A percentile compares a stretch with the other conserved stretches of the same genome.
phyloP scores from a whole-genome alignment of 2,329 filamentous ascomycete genomes.

The Fusarium decemcellulare region DNA sequence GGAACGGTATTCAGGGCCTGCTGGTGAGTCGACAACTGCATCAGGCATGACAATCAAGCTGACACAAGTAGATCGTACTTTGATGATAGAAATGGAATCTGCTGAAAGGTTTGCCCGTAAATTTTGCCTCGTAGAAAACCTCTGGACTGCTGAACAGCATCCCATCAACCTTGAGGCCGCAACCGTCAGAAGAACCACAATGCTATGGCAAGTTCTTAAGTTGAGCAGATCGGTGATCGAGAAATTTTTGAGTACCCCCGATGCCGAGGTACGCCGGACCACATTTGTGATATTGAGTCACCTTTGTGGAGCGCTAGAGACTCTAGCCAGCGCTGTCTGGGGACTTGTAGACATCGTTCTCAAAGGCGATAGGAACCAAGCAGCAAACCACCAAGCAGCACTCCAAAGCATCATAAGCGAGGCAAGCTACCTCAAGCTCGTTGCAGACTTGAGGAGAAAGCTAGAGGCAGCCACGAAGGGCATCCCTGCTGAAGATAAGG shows the following conservation, averaged over 20 bases:
- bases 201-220: slow-evolving; percentile 1
- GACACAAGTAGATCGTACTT: neutral
- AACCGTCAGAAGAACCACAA: neutral
- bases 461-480: neutral
- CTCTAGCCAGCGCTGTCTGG: neutral
- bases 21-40: neutral
- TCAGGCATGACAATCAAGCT: neutral
- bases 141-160: neutral
- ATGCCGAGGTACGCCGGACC: neutral
- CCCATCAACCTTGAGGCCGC: neutral
- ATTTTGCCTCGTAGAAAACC: neutral
- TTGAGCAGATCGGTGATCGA: neutral
- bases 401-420: neutral
- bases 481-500: neutral
- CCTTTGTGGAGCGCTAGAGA: neutral
- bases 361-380: neutral
- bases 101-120: neutral
- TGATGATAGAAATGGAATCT: neutral
- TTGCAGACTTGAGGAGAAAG: neutral
- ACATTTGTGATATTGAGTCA: neutral
- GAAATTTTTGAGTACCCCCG: neutral
- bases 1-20: neutral
- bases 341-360: neutral
- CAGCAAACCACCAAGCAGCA: neutral
- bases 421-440: neutral